Base-by-base conservation (phyloP, 2,329 filamentous ascomycete genomes). In the Nemania sp. region DNA sequence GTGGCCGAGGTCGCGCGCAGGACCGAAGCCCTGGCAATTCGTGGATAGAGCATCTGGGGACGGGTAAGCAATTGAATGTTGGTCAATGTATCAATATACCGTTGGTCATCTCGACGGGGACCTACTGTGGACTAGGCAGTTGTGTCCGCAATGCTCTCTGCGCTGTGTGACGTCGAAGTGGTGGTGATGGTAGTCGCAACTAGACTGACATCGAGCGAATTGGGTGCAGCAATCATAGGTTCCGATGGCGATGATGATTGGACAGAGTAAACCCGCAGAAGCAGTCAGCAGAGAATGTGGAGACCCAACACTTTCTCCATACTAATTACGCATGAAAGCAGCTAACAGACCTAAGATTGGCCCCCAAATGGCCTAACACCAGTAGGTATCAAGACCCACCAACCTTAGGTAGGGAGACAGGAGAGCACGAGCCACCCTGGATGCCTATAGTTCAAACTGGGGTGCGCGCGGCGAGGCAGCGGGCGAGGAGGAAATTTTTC, bases 41-140 rank as follows among this genome's bases (percentile, higher is more conserved):
- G 80, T 73, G 78, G 78, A 62, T 79, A 75, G 70, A 86, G 77
- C 83, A 86, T 86, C 82, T 86, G 66, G 22, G 14, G 7, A 20
- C 9, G 42, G 14, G 14, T 61, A 46, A 62, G 28, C 17, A 14
- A 8, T 9, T 3, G 31, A 6, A 30, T 1, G 17, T 2, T 6
- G n/a, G n/a, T n/a, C n/a, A n/a, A n/a, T n/a, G n/a, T n/a, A n/a
- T n/a, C n/a, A n/a, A n/a, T n/a, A n/a, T n/a, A n/a, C n/a, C n/a
- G n/a, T n/a, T n/a, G n/a, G n/a, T n/a, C n/a, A n/a, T n/a, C n/a
- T 3, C 51, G 61, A 64, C 67, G 60, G 63, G 6, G 15, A 56
- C 65, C 22, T 69, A 72, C 74, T 61, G 66, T 75, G 68, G 70
- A 69, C 63, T 54, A n/a, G n/a, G n/a, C n/a, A 50, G 52, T 61